Evolutionary conservation across 768 basidiomycete species (phyloP), one percentile per base, ranked within the genome.

Genomic region (Cyclocybe aegerita): DNA sequence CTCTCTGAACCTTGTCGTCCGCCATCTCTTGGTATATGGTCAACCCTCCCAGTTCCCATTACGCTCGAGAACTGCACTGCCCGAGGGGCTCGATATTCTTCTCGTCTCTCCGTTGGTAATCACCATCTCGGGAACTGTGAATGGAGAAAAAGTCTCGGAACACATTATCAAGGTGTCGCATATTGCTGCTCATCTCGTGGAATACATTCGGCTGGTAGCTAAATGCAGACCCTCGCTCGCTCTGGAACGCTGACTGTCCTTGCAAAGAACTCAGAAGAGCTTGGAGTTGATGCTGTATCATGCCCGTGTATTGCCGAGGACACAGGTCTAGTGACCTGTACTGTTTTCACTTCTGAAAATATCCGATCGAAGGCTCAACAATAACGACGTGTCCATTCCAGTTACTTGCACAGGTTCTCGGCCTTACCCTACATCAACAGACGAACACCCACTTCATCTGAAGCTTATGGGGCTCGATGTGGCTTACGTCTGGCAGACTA

Each of bases 281-380:
- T 90, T 9, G 85, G 82, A 34, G 66, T 90, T 46, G 75, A 75
- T 50, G 71, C 69, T 42, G 68, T 88, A 36, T 86, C 86, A n/a
- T 68, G 75, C 51, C 58, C 77, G 15, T 75, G 74, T 54, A 61
- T 82, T 55, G 68, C 76, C 15, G 63, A 70, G 39, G 77, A 62
- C 69, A 31, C 78, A 73, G 67, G 46, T 79, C 80, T 60, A 42
- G 66, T 56, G n/a, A 55, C 54, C 23, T 46, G 50, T 58, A 51
- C 48, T 46, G 12, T 47, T 33, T 32, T 32, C 12, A 44, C 31
- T 36, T 30, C 47, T 49, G 32, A 47, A 39, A 44, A 23, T 23
- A 5, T 23, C 23, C 4, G 23, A 23, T 23, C 23, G 23, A 23
- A 5, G 23, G 23, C 23, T 23, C 23, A 23, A 23, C 23, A 44